Conservation (phyloP, 1,284 basidiomycete genomes). For the Meripilus lineatus region DNA sequence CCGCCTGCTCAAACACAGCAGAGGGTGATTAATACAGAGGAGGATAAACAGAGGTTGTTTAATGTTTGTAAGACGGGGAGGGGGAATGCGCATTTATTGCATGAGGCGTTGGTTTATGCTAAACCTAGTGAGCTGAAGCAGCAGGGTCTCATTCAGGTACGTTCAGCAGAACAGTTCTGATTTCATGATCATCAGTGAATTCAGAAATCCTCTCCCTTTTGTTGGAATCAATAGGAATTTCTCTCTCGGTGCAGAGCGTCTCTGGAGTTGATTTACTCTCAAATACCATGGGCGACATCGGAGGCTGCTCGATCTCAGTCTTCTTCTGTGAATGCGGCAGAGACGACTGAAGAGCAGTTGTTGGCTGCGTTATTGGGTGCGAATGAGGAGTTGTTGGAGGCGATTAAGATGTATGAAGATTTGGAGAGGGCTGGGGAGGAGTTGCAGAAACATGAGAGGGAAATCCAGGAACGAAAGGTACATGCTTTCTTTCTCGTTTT, state of each 20-base stretch:
- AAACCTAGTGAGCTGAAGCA: slow-evolving; percentile 59
- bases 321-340: slow-evolving; percentile 10
- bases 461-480: slow-evolving; percentile 22
- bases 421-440: slow-evolving; percentile 57
- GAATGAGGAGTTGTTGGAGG: slow-evolving; percentile 47
- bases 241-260: slow-evolving; percentile 60
- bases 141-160: slow-evolving; percentile 52
- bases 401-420: slow-evolving; percentile 54
- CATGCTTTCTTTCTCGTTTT: not conserved
- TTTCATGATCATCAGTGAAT: not conserved
- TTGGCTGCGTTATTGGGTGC: slow-evolving; percentile 60
- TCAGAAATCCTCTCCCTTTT: not conserved
- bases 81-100: slow-evolving; percentile 64
- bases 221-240: slow-evolving; percentile 57
- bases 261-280: slow-evolving; percentile 65
- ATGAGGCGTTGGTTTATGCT: slow-evolving; percentile 58
- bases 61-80: slow-evolving; percentile 71
- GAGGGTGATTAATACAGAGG: slow-evolving; percentile 52
- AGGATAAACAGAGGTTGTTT: slow-evolving; percentile 70
- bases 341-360: slow-evolving; percentile 53
- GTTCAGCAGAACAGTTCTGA: slow-evolving; percentile 12
- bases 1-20: not conserved
- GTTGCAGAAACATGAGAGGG: slow-evolving; percentile 39
- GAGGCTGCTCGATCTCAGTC: slow-evolving; percentile 55
- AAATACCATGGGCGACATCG: slow-evolving; percentile 75